Conservation (phyloP, 371 early-diverging fungal genomes). For the Mucor velutinosus region DNA sequence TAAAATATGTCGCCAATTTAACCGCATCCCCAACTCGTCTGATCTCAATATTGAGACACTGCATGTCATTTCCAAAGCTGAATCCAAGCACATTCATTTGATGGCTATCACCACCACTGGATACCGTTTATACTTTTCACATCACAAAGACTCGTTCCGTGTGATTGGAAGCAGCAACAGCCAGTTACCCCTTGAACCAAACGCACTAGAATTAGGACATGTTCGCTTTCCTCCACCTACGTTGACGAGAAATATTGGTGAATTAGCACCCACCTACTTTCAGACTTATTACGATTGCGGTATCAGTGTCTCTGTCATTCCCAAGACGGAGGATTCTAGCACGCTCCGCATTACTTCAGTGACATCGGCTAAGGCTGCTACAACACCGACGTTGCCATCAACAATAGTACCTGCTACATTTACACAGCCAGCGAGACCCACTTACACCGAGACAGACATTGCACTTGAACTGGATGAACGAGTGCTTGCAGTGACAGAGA, state of each 20-base stretch:
- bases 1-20: slow-evolving; percentile 52
- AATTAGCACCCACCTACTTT: neutral
- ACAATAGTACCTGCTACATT: neutral
- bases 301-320: slow-evolving; percentile 9
- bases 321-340: slow-evolving; percentile 47
- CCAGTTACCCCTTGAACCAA: slow-evolving; percentile 28
- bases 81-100: slow-evolving; percentile 65
- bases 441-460: neutral
- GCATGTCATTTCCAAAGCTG: slow-evolving; percentile 63
- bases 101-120: slow-evolving; percentile 75
- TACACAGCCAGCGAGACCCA: neutral
- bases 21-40: slow-evolving; percentile 31
- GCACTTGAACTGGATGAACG: neutral
- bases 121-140: slow-evolving; percentile 76
- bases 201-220: slow-evolving; percentile 66
- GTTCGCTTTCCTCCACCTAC: slow-evolving; percentile 68
- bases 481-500: slow-evolving; percentile 54
- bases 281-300: slow-evolving; percentile 22
- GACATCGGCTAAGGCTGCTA: slow-evolving; percentile 55
- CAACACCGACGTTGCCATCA: slow-evolving; percentile 28
- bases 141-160: slow-evolving; percentile 29
- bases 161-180: neutral
- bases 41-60: slow-evolving; percentile 63
- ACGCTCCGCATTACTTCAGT: slow-evolving; percentile 60
- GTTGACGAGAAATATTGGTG: neutral